Base-by-base conservation (phyloP, 2,329 filamentous ascomycete genomes). In the Hymenoscyphus infarciens region DNA sequence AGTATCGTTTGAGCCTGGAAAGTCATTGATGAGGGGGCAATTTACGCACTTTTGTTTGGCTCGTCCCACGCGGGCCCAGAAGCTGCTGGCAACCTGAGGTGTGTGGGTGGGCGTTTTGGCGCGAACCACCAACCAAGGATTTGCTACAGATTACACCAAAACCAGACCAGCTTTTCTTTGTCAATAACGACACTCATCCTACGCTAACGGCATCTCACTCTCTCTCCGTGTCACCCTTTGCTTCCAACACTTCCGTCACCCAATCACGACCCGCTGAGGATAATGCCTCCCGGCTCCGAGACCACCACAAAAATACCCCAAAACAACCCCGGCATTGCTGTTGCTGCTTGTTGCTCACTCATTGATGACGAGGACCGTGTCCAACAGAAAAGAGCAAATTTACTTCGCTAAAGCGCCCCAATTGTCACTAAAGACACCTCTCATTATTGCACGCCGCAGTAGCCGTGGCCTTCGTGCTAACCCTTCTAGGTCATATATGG, bases 131-230 rank as follows among this genome's bases (percentile, higher is more conserved):
- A 49, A 49, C 42, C 57, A 53, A 60, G 57, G 42, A 60, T 54
- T 59, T 60, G 57, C 45, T 60, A 54, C 57, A 53, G 57, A 60
- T 35, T 49, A 49, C 42, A 29, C 57, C 57, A 25, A 19, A 5
- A 33, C 31, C 31, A 33, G 7, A 33, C 31, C 33, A 35, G 33
- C 10, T 16, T 38, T 25, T 38, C 56, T 57, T 57, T 57, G 22
- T 60, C 61, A 63, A 68, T 67, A 67, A 60, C 65, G 59, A 60
- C 64, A 66, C 64, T 62, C 64, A 45, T 52, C 39, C 38, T 54
- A 64, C 63, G 57, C 61, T 63, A 64, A 62, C 56, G 56, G 57
- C 25, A 63, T 60, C 58, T 60, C 58, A 54, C 35, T 56, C 62
- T 60, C 6, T 16, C 22, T 65, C 61, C 45, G 64, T 63, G 54